Conservation (phyloP, 352 stramenopile genomes). For the Globisporangium megalacanthum region DNA sequence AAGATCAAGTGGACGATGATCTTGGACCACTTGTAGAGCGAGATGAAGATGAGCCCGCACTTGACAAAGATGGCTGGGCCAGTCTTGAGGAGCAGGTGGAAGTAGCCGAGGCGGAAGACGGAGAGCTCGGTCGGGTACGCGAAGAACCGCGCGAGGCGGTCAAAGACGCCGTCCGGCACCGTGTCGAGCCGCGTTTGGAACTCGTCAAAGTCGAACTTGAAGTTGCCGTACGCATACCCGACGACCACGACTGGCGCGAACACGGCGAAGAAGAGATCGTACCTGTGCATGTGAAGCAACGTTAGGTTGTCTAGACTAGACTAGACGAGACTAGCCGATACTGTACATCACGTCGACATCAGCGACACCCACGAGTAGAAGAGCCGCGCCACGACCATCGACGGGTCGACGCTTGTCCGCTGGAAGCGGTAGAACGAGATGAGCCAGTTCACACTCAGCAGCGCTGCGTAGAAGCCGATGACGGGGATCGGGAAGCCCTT, state of each 20-base stretch:
- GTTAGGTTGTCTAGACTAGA: neutral
- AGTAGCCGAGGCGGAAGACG: constrained; percentile 28
- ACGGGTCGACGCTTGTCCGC: constrained; percentile 23
- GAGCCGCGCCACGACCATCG: constrained; percentile 22
- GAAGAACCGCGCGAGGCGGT: constrained; percentile 30
- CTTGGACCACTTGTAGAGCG: constrained; percentile 46
- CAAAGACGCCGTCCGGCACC: constrained; percentile 22
- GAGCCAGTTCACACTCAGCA: constrained; percentile 35
- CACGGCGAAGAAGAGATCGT: constrained; percentile 47
- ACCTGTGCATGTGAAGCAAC: constrained; percentile 12
- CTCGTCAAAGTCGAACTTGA: constrained; percentile 27
- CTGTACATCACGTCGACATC: neutral
- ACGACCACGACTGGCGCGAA: constrained; percentile 45
- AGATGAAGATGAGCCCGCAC: constrained; percentile 29
- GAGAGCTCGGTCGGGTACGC: constrained; percentile 31
- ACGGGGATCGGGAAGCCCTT: constrained; percentile 37
- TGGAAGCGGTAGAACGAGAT: constrained; percentile 50
- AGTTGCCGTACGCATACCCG: constrained; percentile 32
- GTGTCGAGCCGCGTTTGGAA: constrained; percentile 25
- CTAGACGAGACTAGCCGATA: too few relatives aligned
- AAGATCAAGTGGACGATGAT: constrained; percentile 31
- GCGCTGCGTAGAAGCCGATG: constrained; percentile 30
- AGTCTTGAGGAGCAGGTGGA: constrained; percentile 28
- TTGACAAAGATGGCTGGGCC: constrained; percentile 30
- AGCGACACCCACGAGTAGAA: constrained; percentile 33